A percentile compares a stretch with the other conserved stretches of the same genome.
These are phyloP conservation scores for Citrus sp. DNA, from an alignment of 345 rosid species.

Conservation along the genomic window DNA sequence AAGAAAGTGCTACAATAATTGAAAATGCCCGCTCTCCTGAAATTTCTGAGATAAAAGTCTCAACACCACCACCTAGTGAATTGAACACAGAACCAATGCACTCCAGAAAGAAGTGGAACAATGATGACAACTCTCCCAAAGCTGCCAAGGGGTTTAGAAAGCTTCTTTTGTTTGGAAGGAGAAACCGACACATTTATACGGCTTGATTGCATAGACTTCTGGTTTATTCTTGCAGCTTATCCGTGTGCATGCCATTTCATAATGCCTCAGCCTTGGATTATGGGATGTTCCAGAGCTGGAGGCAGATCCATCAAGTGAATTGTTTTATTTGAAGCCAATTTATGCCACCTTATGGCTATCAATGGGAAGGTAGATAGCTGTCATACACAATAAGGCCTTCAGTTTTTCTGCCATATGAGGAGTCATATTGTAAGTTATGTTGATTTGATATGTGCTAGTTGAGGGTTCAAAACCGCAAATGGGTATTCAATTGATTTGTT, in stretches of 20 bases:
- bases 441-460: slow-evolving; percentile 4
- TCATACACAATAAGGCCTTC: slow-evolving; percentile 33
- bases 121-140: slow-evolving; percentile 64
- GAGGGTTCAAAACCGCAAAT: slow-evolving; percentile 8
- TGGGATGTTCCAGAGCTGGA: slow-evolving; percentile 7
- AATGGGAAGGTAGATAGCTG: background rate
- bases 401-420: slow-evolving; percentile 27
- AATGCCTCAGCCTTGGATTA: slow-evolving; percentile 4
- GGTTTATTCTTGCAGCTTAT: slow-evolving; percentile 13
- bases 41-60: slow-evolving; percentile 52
- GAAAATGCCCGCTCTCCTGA: slow-evolving; percentile 28
- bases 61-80: slow-evolving; percentile 63
- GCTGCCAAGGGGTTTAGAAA: slow-evolving; percentile 79
- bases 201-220: slow-evolving; percentile 13
- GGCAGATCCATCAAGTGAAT: background rate
- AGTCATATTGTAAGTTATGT: slow-evolving; percentile 16
- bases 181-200: slow-evolving; percentile 26
- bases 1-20: slow-evolving; percentile 16
- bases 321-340: background rate
- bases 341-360: slow-evolving; percentile 1
- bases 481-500: background rate
- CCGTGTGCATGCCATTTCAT: slow-evolving; percentile 12
- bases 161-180: slow-evolving; percentile 85
- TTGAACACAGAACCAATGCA: slow-evolving; percentile 41
- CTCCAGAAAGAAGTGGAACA: slow-evolving; percentile 87